Base-by-base conservation (phyloP, 2,329 filamentous ascomycete species). In the Mariannaea elegans region DNA sequence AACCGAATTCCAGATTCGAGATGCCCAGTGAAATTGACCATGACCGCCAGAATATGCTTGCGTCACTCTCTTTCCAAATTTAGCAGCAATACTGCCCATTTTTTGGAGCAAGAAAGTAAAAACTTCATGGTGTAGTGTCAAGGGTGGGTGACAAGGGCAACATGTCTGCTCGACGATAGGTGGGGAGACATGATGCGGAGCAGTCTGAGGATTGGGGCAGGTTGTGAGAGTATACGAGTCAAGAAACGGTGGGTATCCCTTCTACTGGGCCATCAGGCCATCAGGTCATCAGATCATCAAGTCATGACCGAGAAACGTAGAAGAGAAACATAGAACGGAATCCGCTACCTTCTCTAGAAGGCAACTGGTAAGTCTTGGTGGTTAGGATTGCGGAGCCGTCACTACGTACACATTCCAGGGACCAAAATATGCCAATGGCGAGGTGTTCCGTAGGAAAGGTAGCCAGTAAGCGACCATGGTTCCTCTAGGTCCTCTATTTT, bases 31-130 rank as follows among this genome's bases (percentile, higher is more conserved):
- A 14, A 50, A 51, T 56, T 65, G 56, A 59, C 57, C 60, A 61
- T 34, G 41, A 56, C 54, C 29, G 60, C 36, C 47, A 41, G 51
- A 41, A 65, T 58, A 65, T 65, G 55, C 55, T 45, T 39, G 44
- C 36, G 56, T 61, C 52, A 31, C n/a, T n/a, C n/a, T n/a, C 32
- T 23, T 19, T 24, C 38, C 46, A 21, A 14, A 24, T 31, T n/a
- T 9, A 27, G 27, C 44, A 42, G 49, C 24, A 50, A 23, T 14
- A 12, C 18, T 49, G 10, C 24, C 32, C 34, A 21, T 18, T 38
- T 31, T 16, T 47, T 56, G 39, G 34, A 55, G 56, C 55, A 54
- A 49, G 45, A 47, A 56, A 54, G 47, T n/a, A n/a, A n/a, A n/a
- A n/a, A 59, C 62, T 27, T 61, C 60, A 45, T 39, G 32, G 51